Evolutionary conservation across 768 basidiomycete species (phyloP).

Genomic region (Mycena pura): DNA sequence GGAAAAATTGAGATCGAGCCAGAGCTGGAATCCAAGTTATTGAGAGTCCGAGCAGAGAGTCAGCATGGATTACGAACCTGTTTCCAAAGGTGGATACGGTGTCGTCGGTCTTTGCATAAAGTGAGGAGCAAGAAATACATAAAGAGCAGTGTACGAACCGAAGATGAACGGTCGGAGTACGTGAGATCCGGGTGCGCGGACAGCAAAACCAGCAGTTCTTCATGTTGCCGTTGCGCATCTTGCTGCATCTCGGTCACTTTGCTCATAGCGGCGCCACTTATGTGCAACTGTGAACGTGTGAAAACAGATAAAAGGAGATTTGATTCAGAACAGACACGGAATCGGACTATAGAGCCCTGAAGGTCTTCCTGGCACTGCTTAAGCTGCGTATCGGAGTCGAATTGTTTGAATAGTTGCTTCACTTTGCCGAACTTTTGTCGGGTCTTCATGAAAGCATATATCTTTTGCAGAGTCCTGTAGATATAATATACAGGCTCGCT

Average conservation of each 20-base stretch:
- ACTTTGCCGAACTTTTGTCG: not conserved
- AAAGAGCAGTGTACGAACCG: not conserved
- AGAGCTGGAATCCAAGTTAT: not conserved
- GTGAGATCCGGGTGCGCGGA: not conserved
- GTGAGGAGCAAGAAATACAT: not conserved
- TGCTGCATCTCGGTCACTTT: too few relatives aligned
- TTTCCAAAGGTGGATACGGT: not conserved
- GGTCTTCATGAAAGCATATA: not conserved
- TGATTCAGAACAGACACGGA: not conserved
- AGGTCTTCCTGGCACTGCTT: not conserved
- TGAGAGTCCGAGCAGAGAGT: not conserved
- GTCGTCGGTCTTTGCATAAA: not conserved
- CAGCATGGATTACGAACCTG: not conserved
- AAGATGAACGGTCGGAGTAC: not conserved
- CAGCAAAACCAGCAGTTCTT: not conserved
- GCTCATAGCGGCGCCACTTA: not conserved
- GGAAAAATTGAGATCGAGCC: conserved; percentile 2
- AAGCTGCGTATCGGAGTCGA: not conserved
- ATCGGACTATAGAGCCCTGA: not conserved
- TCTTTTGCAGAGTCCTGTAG: not conserved
- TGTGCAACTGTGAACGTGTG: not conserved
- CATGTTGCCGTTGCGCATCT: too few relatives aligned
- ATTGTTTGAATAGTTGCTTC: not conserved
- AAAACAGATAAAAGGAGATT: not conserved
- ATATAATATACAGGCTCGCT: not conserved